Conservation (phyloP, 2,329 filamentous ascomycete species). For the Pestalotiopsis fici region DNA sequence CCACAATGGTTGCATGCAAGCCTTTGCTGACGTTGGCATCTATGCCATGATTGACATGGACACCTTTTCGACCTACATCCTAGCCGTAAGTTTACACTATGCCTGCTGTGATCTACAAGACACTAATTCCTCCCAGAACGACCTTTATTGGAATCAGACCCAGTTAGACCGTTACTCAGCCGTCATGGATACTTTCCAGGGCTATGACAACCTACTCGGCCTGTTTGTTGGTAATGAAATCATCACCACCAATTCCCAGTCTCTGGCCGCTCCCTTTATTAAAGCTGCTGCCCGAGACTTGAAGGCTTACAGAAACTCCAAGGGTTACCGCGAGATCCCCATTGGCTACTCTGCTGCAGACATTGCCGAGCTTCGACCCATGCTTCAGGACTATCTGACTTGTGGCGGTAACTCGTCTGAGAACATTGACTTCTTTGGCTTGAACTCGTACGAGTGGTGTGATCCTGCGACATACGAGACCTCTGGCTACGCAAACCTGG, state of each 20-base stretch:
- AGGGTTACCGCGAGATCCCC: constrained; percentile 79
- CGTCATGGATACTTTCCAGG: constrained; percentile 76
- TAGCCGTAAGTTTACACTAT: constrained; percentile 48
- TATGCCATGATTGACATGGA: constrained; percentile 85
- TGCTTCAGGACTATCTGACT: constrained; percentile 72
- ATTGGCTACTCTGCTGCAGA: constrained; percentile 88
- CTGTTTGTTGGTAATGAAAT: constrained; percentile 92
- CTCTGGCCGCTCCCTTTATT: constrained; percentile 74
- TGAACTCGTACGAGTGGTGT: constrained; percentile 87
- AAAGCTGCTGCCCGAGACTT: constrained; percentile 81
- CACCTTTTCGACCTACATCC: constrained; percentile 69
- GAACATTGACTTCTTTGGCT: constrained; percentile 77
- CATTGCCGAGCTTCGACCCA: constrained; percentile 67
- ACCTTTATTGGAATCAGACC: constrained; percentile 71
- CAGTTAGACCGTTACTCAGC: constrained; percentile 69
- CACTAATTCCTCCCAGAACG: not conserved
- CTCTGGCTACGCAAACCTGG: constrained; percentile 71
- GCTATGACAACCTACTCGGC: constrained; percentile 78
- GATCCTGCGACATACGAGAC: constrained; percentile 57
- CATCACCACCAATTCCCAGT: constrained; percentile 62
- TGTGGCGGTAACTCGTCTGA: constrained; percentile 72
- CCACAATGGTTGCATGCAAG: constrained; percentile 79
- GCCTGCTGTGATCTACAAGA: not conserved
- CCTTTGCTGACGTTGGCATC: constrained; percentile 78
- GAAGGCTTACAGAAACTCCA: constrained; percentile 76